Percentiles rank a stretch among this genome's conserved stretches.
phyloP scores from a whole-genome alignment of 352 stramenopile species.

The Phytopythium kandeliae region DNA sequence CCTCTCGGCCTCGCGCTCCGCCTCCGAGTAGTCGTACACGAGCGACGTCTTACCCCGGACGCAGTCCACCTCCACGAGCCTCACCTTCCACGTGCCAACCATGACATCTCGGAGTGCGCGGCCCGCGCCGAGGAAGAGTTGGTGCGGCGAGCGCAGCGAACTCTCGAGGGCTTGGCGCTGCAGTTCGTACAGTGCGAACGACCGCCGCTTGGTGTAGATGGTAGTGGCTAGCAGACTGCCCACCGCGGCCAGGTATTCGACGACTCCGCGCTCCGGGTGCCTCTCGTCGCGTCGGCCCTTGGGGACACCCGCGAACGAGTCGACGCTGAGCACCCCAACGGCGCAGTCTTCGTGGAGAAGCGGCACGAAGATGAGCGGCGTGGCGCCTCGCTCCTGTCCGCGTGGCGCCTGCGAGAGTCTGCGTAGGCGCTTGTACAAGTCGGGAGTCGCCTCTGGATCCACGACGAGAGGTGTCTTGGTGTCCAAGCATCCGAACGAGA shows the following conservation, averaged over 20 bases:
- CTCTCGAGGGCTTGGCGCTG: conserved; percentile 21
- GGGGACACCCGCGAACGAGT: conserved; percentile 43
- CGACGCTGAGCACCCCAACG: conserved; percentile 58
- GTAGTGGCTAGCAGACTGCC: conserved; percentile 32
- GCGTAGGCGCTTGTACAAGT: conserved; percentile 1
- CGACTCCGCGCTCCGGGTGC: conserved; percentile 55
- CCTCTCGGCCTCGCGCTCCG: conserved; percentile 12
- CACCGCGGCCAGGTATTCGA: conserved; percentile 43
- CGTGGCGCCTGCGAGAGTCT: background rate
- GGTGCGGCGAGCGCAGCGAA: conserved; percentile 43
- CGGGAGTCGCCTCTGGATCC: background rate
- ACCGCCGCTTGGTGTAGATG: conserved; percentile 61
- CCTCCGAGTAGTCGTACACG: conserved; percentile 53
- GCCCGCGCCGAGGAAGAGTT: conserved; percentile 42
- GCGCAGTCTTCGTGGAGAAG: conserved; percentile 58
- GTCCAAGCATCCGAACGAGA: conserved; percentile 58
- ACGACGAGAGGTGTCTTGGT: conserved; percentile 33
- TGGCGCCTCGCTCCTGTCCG: conserved; percentile 6
- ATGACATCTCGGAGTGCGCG: conserved; percentile 36
- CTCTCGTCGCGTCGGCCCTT: conserved; percentile 52
- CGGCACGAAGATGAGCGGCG: conserved; percentile 60
- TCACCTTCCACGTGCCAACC: conserved; percentile 50
- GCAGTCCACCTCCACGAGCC: conserved; percentile 49
- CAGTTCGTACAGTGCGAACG: conserved; percentile 41
- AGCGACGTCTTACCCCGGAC: conserved; percentile 34